Evolutionary conservation across 164 flowering plant genomes (phyloP).

Genomic region (Macadamia integrifolia): DNA sequence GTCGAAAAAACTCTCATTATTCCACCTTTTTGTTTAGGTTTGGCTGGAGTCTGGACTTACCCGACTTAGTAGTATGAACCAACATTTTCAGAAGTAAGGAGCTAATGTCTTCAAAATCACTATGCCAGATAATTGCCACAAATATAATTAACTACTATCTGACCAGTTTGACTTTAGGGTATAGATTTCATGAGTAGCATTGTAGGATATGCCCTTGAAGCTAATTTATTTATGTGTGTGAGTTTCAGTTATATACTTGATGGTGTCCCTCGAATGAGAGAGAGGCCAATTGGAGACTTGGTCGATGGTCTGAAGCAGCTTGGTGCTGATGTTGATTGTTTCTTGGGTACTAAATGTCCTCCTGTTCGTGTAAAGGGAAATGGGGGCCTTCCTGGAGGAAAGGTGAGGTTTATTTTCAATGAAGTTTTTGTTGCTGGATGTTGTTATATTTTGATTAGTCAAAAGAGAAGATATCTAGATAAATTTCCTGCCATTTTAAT

Average conservation of each 20-base stretch:
- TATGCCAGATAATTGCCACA: too few species aligned
- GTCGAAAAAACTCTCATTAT: not conserved
- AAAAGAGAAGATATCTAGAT: not conserved
- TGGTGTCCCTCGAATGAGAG: constrained; percentile 98
- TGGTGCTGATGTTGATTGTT: constrained; percentile 92
- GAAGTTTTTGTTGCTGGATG: not conserved
- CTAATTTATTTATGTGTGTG: not conserved
- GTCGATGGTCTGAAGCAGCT: constrained; percentile 94
- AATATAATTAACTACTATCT: not conserved
- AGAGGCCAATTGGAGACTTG: constrained; percentile 95
- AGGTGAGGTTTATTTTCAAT: constrained; percentile 38
- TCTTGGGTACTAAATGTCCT: constrained; percentile 84
- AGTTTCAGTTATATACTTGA: constrained; percentile 80
- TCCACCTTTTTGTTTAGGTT: too few species aligned
- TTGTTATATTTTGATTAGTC: not conserved
- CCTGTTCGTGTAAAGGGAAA: constrained; percentile 82
- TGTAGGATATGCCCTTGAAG: not conserved
- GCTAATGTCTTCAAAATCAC: too few species aligned
- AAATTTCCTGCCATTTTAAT: not conserved
- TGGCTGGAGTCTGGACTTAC: too few species aligned
- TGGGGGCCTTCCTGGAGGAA: constrained; percentile 99
- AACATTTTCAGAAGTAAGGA: too few species aligned
- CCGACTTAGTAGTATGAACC: too few species aligned
- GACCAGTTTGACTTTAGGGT: not conserved
- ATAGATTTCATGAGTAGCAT: not conserved